Percentiles rank a stretch among this genome's conserved stretches.
These are phyloP conservation scores for Aspergillus quadricinctus DNA, from an alignment of 2,329 filamentous ascomycete genomes.

Conservation along the genomic window DNA sequence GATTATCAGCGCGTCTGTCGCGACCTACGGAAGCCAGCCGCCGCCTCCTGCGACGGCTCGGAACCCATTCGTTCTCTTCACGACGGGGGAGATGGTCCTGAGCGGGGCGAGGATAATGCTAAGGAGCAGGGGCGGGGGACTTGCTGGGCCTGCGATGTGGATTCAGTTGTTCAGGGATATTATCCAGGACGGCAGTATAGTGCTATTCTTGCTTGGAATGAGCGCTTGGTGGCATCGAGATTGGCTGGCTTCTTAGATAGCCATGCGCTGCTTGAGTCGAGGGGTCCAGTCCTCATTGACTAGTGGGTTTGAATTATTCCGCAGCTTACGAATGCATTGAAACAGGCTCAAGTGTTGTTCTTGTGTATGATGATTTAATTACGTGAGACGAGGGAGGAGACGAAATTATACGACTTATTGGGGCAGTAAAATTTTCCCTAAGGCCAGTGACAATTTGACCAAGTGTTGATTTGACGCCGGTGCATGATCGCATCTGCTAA, in stretches of 20 bases:
- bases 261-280: not conserved
- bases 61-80: constrained; percentile 44
- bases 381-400: not conserved
- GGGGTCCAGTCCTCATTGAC: not conserved
- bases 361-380: not conserved
- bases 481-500: not conserved
- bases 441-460: not conserved
- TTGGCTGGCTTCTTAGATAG: constrained; percentile 19
- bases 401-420: not conserved
- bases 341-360: not conserved
- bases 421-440: no score
- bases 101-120: constrained; percentile 33
- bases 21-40: constrained; percentile 36
- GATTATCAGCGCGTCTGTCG: constrained; percentile 32
- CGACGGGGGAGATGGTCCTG: constrained; percentile 44
- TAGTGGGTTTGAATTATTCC: not conserved
- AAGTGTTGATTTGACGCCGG: no score
- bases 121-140: constrained; percentile 20
- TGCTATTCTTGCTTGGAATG: constrained; percentile 43
- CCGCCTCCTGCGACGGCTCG: constrained; percentile 43
- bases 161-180: constrained; percentile 38
- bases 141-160: constrained; percentile 27
- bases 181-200: constrained; percentile 41
- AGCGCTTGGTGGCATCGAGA: constrained; percentile 38
- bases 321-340: not conserved